Conservation (phyloP, 306 rosid genomes). For the Cajanus cajan region DNA sequence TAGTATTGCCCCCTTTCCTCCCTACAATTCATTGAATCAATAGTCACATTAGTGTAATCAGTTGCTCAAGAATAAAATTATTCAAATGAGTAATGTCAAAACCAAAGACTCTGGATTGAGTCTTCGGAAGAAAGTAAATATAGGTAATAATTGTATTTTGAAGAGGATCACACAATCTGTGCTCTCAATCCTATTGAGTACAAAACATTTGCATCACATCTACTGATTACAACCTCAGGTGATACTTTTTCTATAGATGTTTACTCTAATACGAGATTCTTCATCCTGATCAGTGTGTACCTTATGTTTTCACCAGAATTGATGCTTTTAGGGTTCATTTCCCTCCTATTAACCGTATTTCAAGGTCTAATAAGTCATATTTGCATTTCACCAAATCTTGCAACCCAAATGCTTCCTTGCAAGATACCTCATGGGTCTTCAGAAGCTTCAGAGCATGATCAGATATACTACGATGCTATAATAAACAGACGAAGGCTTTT, state of each 20-base stretch:
- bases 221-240: neutral
- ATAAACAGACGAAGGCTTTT: constrained; percentile 57
- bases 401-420: constrained; percentile 83
- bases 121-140: neutral
- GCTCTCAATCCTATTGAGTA: neutral
- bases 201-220: neutral
- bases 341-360: constrained; percentile 71
- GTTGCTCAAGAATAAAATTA: neutral
- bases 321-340: constrained; percentile 94
- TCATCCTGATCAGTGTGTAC: constrained; percentile 29
- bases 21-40: neutral
- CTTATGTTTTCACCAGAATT: constrained; percentile 54
- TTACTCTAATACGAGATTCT: neutral
- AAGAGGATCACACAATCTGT: neutral
- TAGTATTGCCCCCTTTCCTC: neutral
- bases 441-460: constrained; percentile 36
- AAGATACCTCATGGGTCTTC: constrained; percentile 39
- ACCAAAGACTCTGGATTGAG: neutral
- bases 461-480: constrained; percentile 31
- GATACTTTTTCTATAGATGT: neutral
- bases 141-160: neutral
- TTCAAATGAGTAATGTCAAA: neutral
- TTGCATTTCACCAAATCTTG: constrained; percentile 58
- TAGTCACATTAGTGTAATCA: neutral
- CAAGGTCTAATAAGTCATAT: constrained; percentile 64